Evolutionary conservation across 2,329 filamentous ascomycete genomes (phyloP), one percentile per base, ranked within the genome.

Genomic region (Fusarium chaquense): DNA sequence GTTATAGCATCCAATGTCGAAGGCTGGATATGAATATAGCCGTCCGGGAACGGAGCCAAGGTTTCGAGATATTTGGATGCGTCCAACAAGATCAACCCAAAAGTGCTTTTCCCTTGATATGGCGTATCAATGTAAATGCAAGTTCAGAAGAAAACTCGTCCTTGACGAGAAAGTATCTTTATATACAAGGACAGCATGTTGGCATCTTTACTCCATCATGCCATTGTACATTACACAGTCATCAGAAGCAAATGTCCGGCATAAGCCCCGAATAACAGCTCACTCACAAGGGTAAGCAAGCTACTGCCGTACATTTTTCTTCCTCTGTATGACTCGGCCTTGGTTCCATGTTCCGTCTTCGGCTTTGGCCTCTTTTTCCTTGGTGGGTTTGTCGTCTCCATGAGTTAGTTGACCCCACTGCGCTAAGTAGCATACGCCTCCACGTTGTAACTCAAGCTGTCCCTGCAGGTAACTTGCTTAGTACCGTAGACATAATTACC

Each of bases 301-400:
- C 47, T 26, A 51, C 22, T 18, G 18, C 33, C 11, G 22, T 55
- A 46, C 22, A 33, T 26, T 12, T 43, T 24, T 32, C 26, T 45
- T 33, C 18, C 24, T 24, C 43, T 53, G 55, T 69, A 72, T 74
- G 72, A 74, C 72, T 74, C 72, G 62, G 69, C 47, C 50, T 40
- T 50, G 20, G 22, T 28, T 44, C 40, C 33, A 49, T 41, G 51
- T 70, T 74, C 72, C 72, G 72, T 70, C 70, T 74, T 74, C 72
- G 72, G 72, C 72, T 65, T 40, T 57, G 53, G 30, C 40, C 18
- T 38, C 41, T 24, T 22, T 58, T 51, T 58, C 30, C 33, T 44
- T 65, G 33, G 35, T 49, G 22, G 38, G 7, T 18, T 24, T 20
- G 20, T 32, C 20, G 22, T 26, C 40, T 18, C 32, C 32, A 33